A percentile compares a stretch with the other conserved stretches of the same genome.
Evolutionary conservation across 441 rosid genomes (phyloP).

Genomic region (Corymbia citriodora): DNA sequence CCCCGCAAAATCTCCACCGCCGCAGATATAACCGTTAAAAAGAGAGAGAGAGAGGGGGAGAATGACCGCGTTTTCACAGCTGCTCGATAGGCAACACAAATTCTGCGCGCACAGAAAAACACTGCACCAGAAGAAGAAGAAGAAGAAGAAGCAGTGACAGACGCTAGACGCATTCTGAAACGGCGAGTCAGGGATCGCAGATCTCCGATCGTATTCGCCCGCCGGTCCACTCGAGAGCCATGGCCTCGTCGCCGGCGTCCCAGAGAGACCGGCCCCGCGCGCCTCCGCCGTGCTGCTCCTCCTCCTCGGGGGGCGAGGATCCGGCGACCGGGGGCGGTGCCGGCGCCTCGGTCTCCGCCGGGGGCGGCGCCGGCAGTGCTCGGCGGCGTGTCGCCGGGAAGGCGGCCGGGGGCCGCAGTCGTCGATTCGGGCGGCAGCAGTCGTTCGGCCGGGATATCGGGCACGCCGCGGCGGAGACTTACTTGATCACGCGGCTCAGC

Average conservation of each 20-base stretch:
- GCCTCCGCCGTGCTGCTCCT: background rate
- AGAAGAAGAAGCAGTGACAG: background rate
- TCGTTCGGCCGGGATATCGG: slow-evolving; percentile 65
- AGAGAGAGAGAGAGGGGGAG: no score
- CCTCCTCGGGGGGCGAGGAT: background rate
- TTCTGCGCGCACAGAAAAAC: background rate
- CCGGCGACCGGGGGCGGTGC: background rate
- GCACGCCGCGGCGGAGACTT: slow-evolving; percentile 89
- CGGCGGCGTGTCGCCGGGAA: slow-evolving; percentile 40
- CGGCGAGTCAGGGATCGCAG: background rate
- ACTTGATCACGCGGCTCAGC: slow-evolving; percentile 62
- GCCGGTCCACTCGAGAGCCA: slow-evolving; percentile 21
- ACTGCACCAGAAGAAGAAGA: background rate
- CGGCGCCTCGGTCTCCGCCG: background rate
- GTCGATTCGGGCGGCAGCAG: slow-evolving; percentile 32
- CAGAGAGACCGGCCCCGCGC: slow-evolving; percentile 7
- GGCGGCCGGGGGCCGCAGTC: background rate
- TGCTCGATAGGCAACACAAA: background rate
- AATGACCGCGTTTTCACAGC: background rate
- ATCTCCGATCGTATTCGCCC: background rate
- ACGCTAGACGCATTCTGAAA: background rate
- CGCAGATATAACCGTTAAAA: background rate
- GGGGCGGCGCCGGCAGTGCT: slow-evolving; percentile 13
- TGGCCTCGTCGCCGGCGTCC: slow-evolving; percentile 22
- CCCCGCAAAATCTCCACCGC: background rate